These are phyloP conservation scores for Cyclaneusma minus DNA, from an alignment of 2,329 filamentous ascomycete species.

Conservation along the genomic window DNA sequence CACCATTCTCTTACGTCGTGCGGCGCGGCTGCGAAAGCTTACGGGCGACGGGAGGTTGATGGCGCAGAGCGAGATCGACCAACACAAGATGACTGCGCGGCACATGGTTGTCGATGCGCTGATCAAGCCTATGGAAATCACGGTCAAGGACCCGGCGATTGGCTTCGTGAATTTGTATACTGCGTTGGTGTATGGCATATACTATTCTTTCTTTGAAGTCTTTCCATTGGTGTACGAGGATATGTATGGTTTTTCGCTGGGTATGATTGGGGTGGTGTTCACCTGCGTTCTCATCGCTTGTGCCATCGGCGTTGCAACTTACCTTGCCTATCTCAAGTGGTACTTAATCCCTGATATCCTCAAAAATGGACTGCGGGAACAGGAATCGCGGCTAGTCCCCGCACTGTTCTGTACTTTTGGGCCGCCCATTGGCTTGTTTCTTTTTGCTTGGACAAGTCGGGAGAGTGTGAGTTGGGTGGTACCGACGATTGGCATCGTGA, in stretches of 20 bases:
- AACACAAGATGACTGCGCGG: constrained; percentile 31
- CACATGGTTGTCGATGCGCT: constrained; percentile 37
- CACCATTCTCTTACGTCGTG: constrained; percentile 45
- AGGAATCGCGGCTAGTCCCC: constrained; percentile 38
- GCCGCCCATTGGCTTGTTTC: constrained; percentile 41
- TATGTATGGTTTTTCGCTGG: constrained; percentile 42
- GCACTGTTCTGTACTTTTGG: constrained; percentile 36
- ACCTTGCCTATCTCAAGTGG: constrained; percentile 34
- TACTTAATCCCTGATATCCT: constrained; percentile 34
- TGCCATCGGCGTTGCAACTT: constrained; percentile 31
- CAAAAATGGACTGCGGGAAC: constrained; percentile 30
- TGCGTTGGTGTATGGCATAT: constrained; percentile 44
- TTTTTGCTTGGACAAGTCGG: constrained; percentile 39
- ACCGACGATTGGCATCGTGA: constrained; percentile 38
- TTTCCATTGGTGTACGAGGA: constrained; percentile 48
- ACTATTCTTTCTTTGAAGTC: constrained; percentile 50
- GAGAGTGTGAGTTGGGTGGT: constrained; percentile 35
- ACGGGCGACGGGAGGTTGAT: constrained; percentile 40
- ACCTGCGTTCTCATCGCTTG: constrained; percentile 42
- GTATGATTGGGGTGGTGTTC: constrained; percentile 43
- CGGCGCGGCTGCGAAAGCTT: constrained; percentile 41
- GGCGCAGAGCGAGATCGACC: constrained; percentile 49
- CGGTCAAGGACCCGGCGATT: constrained; percentile 43
- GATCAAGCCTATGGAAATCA: constrained; percentile 44
- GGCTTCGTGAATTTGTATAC: constrained; percentile 47